phyloP scores from a whole-genome alignment of 345 rosid genomes.

The Brassica incana region DNA sequence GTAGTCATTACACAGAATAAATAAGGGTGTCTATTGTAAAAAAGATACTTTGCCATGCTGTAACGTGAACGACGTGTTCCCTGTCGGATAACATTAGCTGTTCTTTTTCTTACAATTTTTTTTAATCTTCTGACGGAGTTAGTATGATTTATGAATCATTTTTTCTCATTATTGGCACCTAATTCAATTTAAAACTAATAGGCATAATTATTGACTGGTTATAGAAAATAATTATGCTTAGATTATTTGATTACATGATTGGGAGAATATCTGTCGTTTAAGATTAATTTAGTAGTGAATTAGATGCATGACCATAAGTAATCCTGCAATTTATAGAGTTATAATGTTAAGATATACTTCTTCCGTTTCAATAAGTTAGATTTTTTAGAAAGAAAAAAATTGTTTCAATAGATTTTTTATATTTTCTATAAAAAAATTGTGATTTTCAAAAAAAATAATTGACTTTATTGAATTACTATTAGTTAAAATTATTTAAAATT shows the following conservation, averaged over 20 bases:
- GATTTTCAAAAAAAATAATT: too few species aligned
- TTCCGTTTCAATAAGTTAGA: too few species aligned
- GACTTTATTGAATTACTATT: too few species aligned
- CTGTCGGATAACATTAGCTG: neutral
- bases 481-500: too few species aligned
- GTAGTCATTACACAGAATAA: neutral
- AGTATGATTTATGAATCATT: neutral
- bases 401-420: too few species aligned
- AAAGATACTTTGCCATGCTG: constrained; percentile 6
- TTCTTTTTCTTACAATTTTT: neutral
- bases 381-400: too few species aligned
- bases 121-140: neutral
- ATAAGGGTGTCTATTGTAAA: neutral
- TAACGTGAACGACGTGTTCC: constrained; percentile 27
- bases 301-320: neutral
- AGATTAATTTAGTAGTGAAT: neutral
- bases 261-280: constrained; percentile 11
- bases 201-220: neutral
- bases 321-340: neutral
- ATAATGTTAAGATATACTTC: neutral
- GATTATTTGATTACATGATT: neutral
- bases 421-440: too few species aligned
- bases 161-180: neutral
- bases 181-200: neutral
- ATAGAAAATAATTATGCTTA: neutral